Evolutionary conservation across 768 basidiomycete genomes (phyloP).

Genomic region (Trametes maxima): DNA sequence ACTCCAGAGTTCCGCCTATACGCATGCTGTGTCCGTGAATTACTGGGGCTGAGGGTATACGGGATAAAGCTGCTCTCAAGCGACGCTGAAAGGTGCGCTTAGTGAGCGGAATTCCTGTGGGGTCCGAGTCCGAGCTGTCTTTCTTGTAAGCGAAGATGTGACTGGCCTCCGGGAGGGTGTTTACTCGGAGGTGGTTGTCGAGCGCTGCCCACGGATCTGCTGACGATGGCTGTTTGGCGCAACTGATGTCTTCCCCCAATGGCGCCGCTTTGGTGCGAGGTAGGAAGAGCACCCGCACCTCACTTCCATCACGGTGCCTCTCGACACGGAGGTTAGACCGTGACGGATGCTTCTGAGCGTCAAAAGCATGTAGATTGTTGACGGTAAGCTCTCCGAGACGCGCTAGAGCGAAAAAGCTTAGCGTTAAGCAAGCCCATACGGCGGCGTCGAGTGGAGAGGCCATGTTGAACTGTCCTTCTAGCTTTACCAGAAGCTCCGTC

Average conservation of each 20-base stretch:
- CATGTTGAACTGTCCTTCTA: conserved; percentile 17
- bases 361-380: not conserved
- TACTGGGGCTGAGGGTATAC: conserved; percentile 2
- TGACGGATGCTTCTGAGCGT: not conserved
- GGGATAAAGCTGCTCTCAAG: not conserved
- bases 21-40: conserved; percentile 36
- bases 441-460: conserved; percentile 23
- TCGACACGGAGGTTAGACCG: not conserved
- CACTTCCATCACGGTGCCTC: conserved; percentile 31
- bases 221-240: not conserved
- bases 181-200: conserved; percentile 35
- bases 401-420: conserved; percentile 34
- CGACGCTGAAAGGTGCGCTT: conserved; percentile 25
- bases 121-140: not conserved
- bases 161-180: conserved; percentile 30
- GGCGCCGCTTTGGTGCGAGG: conserved; percentile 33
- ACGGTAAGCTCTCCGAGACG: conserved; percentile 20
- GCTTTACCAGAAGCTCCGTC: not conserved
- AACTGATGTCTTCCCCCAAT: conserved; percentile 36
- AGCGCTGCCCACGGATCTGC: conserved; percentile 33
- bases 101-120: conserved; percentile 30
- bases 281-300: conserved; percentile 32
- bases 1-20: conserved; percentile 39
- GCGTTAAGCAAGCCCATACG: conserved; percentile 30
- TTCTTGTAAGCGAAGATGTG: conserved; percentile 31